These are phyloP conservation scores for Microbotryum saponariae DNA, from an alignment of 1,284 basidiomycete genomes.

Conservation along the genomic window DNA sequence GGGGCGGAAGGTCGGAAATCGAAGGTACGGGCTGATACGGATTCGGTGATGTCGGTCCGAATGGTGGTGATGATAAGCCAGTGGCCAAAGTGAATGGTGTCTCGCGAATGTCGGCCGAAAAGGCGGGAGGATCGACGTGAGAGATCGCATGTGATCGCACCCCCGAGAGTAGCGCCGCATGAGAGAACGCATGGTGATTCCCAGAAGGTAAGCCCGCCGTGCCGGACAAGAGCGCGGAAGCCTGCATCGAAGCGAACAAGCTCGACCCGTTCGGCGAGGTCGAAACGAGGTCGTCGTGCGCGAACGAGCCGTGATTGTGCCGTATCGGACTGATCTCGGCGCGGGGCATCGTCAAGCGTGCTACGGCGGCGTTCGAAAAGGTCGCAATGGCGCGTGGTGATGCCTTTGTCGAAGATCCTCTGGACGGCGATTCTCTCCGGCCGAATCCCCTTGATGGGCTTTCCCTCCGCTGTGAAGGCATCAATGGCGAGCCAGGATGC, in stretches of 20 bases:
- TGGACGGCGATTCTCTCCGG: not conserved
- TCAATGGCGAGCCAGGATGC: too few species aligned
- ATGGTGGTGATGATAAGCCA: conserved; percentile 2
- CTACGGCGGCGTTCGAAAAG: too few species aligned
- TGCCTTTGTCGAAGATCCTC: not conserved
- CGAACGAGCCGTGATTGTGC: too few species aligned
- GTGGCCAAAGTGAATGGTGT: not conserved
- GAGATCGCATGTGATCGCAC: conserved; percentile 21
- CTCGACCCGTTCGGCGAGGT: too few species aligned
- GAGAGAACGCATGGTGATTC: conserved; percentile 8
- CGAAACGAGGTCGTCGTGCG: too few species aligned
- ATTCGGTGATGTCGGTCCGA: conserved; percentile 7
- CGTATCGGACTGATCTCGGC: too few species aligned
- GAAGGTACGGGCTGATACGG: conserved; percentile 3
- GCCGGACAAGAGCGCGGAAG: not conserved
- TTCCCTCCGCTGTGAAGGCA: too few species aligned
- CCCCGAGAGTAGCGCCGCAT: conserved; percentile 26
- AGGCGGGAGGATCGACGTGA: conserved; percentile 17
- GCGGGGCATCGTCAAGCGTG: too few species aligned
- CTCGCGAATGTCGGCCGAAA: not conserved
- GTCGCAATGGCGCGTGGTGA: not conserved
- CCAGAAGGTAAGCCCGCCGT: not conserved
- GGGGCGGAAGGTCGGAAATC: not conserved
- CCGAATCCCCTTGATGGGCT: too few species aligned
- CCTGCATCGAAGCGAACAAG: too few species aligned